Percentiles rank a stretch among this genome's conserved stretches.
Conservation (phyloP, 306 rosid species). For the Prunus mira region DNA sequence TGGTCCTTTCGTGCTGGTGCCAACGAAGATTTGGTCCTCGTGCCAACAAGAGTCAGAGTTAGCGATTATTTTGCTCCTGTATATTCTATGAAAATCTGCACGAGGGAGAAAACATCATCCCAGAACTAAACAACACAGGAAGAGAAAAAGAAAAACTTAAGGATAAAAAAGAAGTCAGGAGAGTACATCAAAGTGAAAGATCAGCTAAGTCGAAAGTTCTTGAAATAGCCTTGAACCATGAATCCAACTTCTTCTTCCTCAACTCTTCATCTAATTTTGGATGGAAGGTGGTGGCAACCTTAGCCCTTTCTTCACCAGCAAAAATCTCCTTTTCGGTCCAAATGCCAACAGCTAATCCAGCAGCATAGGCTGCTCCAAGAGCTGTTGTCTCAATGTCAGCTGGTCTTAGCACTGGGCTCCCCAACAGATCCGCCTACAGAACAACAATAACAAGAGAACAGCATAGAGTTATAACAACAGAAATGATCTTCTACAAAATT, state of each 20-base stretch:
- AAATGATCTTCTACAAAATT: not conserved
- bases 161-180: not conserved
- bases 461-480: not conserved
- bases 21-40: not conserved
- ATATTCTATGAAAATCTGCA: not conserved
- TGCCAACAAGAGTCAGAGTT: not conserved
- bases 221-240: slow-evolving; percentile 83
- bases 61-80: not conserved
- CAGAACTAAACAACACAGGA: not conserved
- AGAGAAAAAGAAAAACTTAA: not conserved
- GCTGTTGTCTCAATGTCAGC: slow-evolving; percentile 90
- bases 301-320: slow-evolving; percentile 35
- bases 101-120: not conserved
- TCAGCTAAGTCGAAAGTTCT: slow-evolving; percentile 85
- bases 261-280: slow-evolving; percentile 42
- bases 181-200: slow-evolving; percentile 50
- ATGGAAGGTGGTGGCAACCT: slow-evolving; percentile 38
- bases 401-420: slow-evolving; percentile 72
- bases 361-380: slow-evolving; percentile 95
- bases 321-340: slow-evolving; percentile 69
- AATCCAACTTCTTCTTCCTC: slow-evolving; percentile 70
- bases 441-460: not conserved
- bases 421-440: slow-evolving; percentile 74
- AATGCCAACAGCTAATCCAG: slow-evolving; percentile 82
- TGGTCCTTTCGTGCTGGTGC: not conserved